Conservation (phyloP, 495 filamentous ascomycete species). For the Annulohypoxylon bovei region DNA sequence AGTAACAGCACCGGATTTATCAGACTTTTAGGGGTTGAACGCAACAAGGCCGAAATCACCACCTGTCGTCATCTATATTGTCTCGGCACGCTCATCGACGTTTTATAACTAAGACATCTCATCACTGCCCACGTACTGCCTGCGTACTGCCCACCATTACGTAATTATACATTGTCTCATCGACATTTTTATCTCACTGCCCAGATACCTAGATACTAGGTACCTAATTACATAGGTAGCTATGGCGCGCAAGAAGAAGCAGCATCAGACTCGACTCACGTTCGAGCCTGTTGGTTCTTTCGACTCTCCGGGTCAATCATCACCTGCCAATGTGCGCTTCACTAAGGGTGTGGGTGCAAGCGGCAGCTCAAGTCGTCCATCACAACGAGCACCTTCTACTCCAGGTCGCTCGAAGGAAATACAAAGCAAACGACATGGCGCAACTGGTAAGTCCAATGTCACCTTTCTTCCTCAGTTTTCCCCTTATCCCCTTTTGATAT, state of each 20-base stretch:
- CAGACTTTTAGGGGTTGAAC: too few species aligned
- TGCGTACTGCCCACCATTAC: not conserved
- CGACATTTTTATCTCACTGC: too few species aligned
- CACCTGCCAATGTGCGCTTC: constrained; percentile 37
- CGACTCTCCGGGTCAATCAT: constrained; percentile 3
- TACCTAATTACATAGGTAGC: too few species aligned
- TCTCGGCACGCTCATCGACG: too few species aligned
- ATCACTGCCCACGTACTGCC: too few species aligned
- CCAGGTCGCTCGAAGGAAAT: not conserved
- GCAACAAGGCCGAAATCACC: too few species aligned
- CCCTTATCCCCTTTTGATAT: not conserved
- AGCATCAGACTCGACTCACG: constrained; percentile 38
- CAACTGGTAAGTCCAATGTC: too few species aligned
- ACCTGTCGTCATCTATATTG: too few species aligned
- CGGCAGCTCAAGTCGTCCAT: constrained; percentile 18
- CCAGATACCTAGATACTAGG: too few species aligned
- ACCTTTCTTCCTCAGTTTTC: not conserved
- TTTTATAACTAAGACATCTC: not conserved
- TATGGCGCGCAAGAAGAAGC: constrained; percentile 45
- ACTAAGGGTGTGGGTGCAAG: constrained; percentile 7
- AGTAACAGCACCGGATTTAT: too few species aligned
- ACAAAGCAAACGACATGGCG: too few species aligned
- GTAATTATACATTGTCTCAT: not conserved
- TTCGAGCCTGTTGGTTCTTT: constrained; percentile 36
- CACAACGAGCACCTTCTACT: not conserved